Evolutionary conservation across 2,329 filamentous ascomycete species (phyloP).

Genomic region (Xylariomycetidae sp.): DNA sequence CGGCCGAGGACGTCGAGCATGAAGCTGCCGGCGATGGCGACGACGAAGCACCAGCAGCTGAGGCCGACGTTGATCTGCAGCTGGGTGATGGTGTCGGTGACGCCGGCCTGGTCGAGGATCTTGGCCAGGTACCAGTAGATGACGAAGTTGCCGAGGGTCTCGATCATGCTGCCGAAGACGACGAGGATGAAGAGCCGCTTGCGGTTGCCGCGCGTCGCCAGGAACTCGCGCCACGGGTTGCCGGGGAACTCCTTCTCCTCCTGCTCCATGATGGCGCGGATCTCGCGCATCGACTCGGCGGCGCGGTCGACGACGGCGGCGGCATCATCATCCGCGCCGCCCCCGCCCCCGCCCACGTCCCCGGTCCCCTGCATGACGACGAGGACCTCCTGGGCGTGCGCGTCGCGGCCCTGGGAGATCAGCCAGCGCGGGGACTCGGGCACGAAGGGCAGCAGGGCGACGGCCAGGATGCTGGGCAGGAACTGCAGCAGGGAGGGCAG

Average conservation of each 20-base stretch:
- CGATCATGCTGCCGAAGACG: slow-evolving; percentile 34
- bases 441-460: slow-evolving; percentile 28
- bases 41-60: slow-evolving; percentile 9
- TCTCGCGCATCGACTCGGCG: slow-evolving; percentile 43
- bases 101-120: slow-evolving; percentile 41
- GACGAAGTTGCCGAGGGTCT: slow-evolving; percentile 36
- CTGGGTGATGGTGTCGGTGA: slow-evolving; percentile 37
- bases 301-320: slow-evolving; percentile 48
- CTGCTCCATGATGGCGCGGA: not conserved
- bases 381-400: slow-evolving; percentile 52
- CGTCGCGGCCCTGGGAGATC: slow-evolving; percentile 43
- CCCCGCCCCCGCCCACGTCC: no score
- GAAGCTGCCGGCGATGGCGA: slow-evolving; percentile 7
- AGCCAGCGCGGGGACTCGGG: slow-evolving; percentile 49
- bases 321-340: no score
- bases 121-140: slow-evolving; percentile 31
- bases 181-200: not conserved
- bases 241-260: not conserved
- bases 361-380: slow-evolving; percentile 57
- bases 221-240: not conserved
- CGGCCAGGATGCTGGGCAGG: slow-evolving; percentile 16
- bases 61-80: slow-evolving; percentile 29
- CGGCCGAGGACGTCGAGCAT: slow-evolving; percentile 1
- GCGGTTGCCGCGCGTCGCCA: not conserved
- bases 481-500: slow-evolving; percentile 38